Conservation (phyloP, 345 rosid species). For the Camelina laxa region DNA sequence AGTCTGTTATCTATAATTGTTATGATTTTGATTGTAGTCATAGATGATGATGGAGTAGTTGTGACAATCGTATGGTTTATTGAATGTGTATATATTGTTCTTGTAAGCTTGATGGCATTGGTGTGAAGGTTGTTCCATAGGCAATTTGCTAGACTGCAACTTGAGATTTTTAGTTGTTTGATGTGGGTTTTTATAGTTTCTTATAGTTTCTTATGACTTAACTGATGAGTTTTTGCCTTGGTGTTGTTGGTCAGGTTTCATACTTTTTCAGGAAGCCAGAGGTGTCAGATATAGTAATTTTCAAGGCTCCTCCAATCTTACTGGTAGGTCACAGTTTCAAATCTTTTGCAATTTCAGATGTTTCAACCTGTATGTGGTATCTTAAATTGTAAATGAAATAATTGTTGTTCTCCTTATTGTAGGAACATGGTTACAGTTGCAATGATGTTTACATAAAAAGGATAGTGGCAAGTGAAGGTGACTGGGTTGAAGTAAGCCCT, state of each 20-base stretch:
- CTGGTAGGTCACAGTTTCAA: constrained; percentile 48
- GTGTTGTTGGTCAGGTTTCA: constrained; percentile 63
- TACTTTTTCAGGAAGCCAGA: constrained; percentile 84
- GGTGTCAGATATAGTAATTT: constrained; percentile 80
- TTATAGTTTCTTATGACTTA: background rate
- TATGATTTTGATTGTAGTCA: background rate
- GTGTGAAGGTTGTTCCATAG: constrained; percentile 6
- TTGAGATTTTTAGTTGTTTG: constrained; percentile 9
- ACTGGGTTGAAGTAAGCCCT: constrained; percentile 79
- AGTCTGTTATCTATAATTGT: background rate
- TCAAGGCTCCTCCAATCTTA: constrained; percentile 81
- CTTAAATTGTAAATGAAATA: constrained; percentile 18
- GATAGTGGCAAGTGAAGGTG: constrained; percentile 91
- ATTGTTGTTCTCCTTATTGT: constrained; percentile 22
- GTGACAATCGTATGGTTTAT: constrained; percentile 1
- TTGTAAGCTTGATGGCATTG: constrained; percentile 13
- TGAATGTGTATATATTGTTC: constrained; percentile 4
- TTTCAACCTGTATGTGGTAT: background rate
- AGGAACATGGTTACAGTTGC: constrained; percentile 66
- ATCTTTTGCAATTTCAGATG: background rate
- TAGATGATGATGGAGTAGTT: background rate
- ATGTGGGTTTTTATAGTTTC: background rate
- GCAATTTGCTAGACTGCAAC: background rate
- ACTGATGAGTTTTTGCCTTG: constrained; percentile 9
- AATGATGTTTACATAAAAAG: constrained; percentile 84